phyloP scores from a whole-genome alignment of 495 filamentous ascomycete species.

The Xylaria bambusicola region DNA sequence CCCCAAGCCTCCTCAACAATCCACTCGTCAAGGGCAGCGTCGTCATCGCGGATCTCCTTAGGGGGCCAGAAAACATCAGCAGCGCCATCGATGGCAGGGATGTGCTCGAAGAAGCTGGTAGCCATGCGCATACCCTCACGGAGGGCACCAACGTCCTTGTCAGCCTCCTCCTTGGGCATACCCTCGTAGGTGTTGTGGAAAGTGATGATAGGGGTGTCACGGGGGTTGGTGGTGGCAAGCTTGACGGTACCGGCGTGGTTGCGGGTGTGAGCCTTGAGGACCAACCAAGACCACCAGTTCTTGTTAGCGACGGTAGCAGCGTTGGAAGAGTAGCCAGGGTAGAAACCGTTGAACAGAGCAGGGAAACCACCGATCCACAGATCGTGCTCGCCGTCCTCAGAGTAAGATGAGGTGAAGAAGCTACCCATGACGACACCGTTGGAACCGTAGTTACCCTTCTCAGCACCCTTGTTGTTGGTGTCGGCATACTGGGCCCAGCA shows the following conservation, averaged over 20 bases:
- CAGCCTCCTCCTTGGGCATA: conserved; percentile 20
- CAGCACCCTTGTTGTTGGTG: conserved; percentile 30
- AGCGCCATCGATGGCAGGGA: conserved; percentile 51
- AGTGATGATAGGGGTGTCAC: conserved; percentile 53
- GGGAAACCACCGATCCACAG: conserved; percentile 57
- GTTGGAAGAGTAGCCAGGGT: conserved; percentile 40
- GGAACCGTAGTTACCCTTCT: conserved; percentile 52
- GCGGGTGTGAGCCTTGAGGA: conserved; percentile 53
- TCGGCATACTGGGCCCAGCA: conserved; percentile 53
- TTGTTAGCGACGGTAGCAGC: conserved; percentile 32
- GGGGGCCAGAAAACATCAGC: conserved; percentile 54
- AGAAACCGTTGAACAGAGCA: conserved; percentile 56
- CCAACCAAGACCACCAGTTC: conserved; percentile 50
- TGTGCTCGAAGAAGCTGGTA: conserved; percentile 40
- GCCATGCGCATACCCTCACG: conserved; percentile 47
- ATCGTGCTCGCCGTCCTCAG: conserved; percentile 46
- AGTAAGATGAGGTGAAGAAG: conserved; percentile 45
- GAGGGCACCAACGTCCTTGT: conserved; percentile 42
- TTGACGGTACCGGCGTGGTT: conserved; percentile 56
- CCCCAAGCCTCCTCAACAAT: conserved; percentile 58
- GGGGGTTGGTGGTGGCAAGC: conserved; percentile 53
- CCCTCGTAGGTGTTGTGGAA: conserved; percentile 59
- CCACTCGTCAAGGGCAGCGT: conserved; percentile 45
- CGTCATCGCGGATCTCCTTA: conserved; percentile 37
- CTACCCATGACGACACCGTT: conserved; percentile 51